phyloP scores from a whole-genome alignment of 345 rosid genomes.

The Eucalyptus marginata region DNA sequence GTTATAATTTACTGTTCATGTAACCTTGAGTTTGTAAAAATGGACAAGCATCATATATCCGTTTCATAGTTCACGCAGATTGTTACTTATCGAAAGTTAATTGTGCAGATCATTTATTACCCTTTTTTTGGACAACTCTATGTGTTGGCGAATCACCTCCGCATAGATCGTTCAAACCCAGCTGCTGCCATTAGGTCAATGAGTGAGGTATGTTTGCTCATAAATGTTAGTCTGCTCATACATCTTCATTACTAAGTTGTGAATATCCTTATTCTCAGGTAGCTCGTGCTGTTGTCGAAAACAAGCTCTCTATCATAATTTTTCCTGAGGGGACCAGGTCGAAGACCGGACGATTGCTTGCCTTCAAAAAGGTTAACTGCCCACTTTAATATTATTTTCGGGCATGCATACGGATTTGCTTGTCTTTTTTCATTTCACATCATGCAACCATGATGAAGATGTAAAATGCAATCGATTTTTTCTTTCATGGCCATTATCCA shows the following conservation, averaged over 20 bases:
- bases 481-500: neutral
- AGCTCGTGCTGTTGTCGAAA: neutral
- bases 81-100: neutral
- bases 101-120: slow-evolving; percentile 32
- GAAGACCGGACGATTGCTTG: neutral
- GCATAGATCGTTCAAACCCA: slow-evolving; percentile 39
- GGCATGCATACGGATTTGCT: neutral
- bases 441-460: neutral
- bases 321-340: neutral
- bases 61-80: neutral
- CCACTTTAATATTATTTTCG: neutral
- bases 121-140: slow-evolving; percentile 45
- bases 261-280: neutral
- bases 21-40: neutral
- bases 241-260: neutral
- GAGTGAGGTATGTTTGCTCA: slow-evolving; percentile 6
- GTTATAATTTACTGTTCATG: neutral
- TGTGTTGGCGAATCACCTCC: slow-evolving; percentile 29
- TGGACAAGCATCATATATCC: neutral
- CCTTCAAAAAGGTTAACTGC: neutral
- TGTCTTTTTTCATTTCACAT: neutral
- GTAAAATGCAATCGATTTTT: neutral
- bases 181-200: slow-evolving; percentile 25
- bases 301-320: neutral
- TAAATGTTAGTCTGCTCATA: neutral